phyloP scores from a whole-genome alignment of 1,284 basidiomycete species.

The Amylostereum chailletii region DNA sequence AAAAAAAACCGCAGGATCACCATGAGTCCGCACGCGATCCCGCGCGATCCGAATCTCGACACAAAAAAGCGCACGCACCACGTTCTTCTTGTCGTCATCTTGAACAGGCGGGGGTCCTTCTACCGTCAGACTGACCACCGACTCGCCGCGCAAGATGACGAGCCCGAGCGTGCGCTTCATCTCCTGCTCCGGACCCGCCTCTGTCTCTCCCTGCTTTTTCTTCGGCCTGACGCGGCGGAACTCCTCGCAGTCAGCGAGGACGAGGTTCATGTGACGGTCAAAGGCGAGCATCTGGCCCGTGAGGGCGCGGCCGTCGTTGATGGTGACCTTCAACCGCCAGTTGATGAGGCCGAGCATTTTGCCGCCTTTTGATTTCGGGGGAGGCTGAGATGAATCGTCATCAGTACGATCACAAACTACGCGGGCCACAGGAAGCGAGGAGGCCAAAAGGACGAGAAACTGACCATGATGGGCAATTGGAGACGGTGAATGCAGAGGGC shows the following conservation, averaged over 20 bases:
- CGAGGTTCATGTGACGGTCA: slow-evolving; percentile 99
- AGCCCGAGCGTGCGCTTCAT: slow-evolving; percentile 94
- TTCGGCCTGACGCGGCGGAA: slow-evolving; percentile 85
- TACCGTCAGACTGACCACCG: slow-evolving; percentile 90
- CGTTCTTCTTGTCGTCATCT: slow-evolving; percentile 84
- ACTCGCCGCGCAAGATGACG: slow-evolving; percentile 94
- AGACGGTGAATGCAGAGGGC: slow-evolving; percentile 9
- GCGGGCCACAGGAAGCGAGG: slow-evolving; percentile 4
- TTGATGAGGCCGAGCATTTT: slow-evolving; percentile 98
- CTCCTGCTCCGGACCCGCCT: slow-evolving; percentile 81
- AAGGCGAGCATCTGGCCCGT: slow-evolving; percentile 99
- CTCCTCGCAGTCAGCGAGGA: slow-evolving; percentile 95
- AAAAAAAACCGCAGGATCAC: background rate
- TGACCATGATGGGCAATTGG: slow-evolving; percentile 52
- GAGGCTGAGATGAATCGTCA: slow-evolving; percentile 42
- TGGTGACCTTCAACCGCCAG: slow-evolving; percentile 94
- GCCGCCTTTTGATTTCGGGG: slow-evolving; percentile 92
- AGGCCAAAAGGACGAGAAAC: slow-evolving; percentile 14
- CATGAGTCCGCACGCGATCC: slow-evolving; percentile 4
- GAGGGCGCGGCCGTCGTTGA: slow-evolving; percentile 95
- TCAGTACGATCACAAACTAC: too few relatives aligned
- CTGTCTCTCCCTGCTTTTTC: slow-evolving; percentile 70
- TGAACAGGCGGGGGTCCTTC: slow-evolving; percentile 92
- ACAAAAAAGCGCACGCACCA: slow-evolving; percentile 27
- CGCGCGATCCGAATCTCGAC: background rate